Percentiles rank a stretch among this genome's conserved stretches.
Conservation (phyloP, 208 protist genomes). For the Leishmania amazonensis region DNA sequence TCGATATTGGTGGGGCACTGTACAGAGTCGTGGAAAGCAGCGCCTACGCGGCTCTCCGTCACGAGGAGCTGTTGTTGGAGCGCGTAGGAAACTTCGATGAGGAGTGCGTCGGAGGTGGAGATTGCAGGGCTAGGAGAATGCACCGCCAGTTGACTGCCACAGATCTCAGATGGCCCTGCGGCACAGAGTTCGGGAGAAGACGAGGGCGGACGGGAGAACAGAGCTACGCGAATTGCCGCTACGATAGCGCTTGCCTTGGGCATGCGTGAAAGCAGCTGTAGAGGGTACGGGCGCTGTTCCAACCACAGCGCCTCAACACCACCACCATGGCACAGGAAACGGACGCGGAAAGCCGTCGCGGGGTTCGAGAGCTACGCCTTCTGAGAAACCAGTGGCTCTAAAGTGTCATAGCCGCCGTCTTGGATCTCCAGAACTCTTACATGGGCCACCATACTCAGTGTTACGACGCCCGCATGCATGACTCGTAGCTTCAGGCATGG, state of each 20-base stretch:
- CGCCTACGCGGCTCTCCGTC: constrained; percentile 17
- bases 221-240: constrained; percentile 8
- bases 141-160: background rate
- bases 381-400: constrained; percentile 25
- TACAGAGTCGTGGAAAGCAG: background rate
- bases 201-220: background rate
- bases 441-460: constrained; percentile 33
- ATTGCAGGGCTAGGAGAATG: background rate
- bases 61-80: constrained; percentile 11
- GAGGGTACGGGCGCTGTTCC: constrained; percentile 4
- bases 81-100: background rate
- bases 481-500: constrained; percentile 19
- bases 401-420: background rate
- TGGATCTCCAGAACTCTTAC: constrained; percentile 33
- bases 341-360: constrained; percentile 2
- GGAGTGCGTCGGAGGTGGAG: background rate
- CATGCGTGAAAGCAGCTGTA: constrained; percentile 27
- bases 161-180: background rate
- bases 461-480: constrained; percentile 1
- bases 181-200: background rate
- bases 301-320: constrained; percentile 16
- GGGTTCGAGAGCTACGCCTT: constrained; percentile 23
- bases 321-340: constrained; percentile 25
- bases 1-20: constrained; percentile 3
- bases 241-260: constrained; percentile 10